These are phyloP conservation scores for Salix suchowensis DNA, from an alignment of 345 rosid species.

Conservation along the genomic window DNA sequence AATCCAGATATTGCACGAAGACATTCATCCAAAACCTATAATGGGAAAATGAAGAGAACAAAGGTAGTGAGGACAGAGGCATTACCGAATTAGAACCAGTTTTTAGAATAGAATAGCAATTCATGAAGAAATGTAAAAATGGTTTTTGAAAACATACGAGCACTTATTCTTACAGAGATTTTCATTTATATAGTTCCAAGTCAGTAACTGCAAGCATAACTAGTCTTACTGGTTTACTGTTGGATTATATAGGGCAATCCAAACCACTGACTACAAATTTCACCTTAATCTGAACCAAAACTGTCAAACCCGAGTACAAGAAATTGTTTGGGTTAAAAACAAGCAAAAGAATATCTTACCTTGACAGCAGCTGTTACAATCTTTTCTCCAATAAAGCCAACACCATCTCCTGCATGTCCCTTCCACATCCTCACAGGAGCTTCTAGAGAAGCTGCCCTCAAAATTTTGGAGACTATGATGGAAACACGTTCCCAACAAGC, in stretches of 20 bases:
- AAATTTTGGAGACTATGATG: slow-evolving; percentile 42
- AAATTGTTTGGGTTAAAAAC: background rate
- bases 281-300: too few species aligned
- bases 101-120: background rate
- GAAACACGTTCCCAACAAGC: slow-evolving; percentile 64
- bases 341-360: slow-evolving; percentile 29
- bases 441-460: slow-evolving; percentile 44
- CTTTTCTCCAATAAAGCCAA: slow-evolving; percentile 63
- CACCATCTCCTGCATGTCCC: slow-evolving; percentile 43
- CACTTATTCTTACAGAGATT: background rate
- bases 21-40: slow-evolving; percentile 84
- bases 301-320: background rate
- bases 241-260: background rate
- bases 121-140: background rate
- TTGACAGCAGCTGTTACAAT: slow-evolving; percentile 67
- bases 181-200: background rate
- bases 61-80: background rate
- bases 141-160: background rate
- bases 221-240: background rate
- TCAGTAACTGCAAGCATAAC: background rate
- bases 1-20: slow-evolving; percentile 91
- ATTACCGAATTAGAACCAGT: background rate
- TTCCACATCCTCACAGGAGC: slow-evolving; percentile 44
- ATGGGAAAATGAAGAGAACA: slow-evolving; percentile 4
- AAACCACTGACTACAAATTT: background rate